Base-by-base conservation (phyloP, 2,329 filamentous ascomycete genomes). In the Hypomyces perniciosus region DNA sequence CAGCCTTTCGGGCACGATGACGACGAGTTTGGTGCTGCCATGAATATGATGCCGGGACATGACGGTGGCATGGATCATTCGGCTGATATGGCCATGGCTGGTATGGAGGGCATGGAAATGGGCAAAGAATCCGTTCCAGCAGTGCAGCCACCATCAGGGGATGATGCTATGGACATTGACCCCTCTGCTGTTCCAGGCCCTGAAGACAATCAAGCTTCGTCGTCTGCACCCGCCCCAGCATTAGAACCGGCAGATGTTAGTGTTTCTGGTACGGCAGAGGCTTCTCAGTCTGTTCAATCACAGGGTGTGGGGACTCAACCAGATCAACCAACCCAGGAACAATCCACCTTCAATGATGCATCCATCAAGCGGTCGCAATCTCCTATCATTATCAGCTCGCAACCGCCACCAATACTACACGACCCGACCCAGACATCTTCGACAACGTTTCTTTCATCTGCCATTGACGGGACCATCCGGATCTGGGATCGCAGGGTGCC, bases 401-500 rank as follows among this genome's bases (percentile, higher is more conserved):
- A 66, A 4, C 61, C 66, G 3, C 61, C 69, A 2, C 59, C 70
- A 2, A 2, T 59, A 69, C 73, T 75, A 34, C 69, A 74, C 55
- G 80, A 83, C 55, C 71, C 74, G 0, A 74, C 77, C 1, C 80
- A 82, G 58, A 80, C 80, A 28, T 89, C 82, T 0, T 83, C 90
- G 55, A 86, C 82, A 4, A 91, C 86, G 0, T 99, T 99, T 66
- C 77, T 99, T 46, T 88, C 91, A 28, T 88, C 93, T 2, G 87
- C 89, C 3, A 89, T 92, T 7, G 87, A 97, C 69, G 91, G 92
- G 48, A 85, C 84, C 1, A 76, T 99, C 41, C 85, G 90, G n/a
- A 83, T 99, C 57, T 99, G 93, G 92, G 95, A 99, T 62, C 77
- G 85, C 3, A 83, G 93, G 20, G 81, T 87, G 56, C 80, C 80